Percentiles rank a stretch among this genome's conserved stretches.
Conservation (phyloP, 441 rosid species). For the Flueggea neowawraea region DNA sequence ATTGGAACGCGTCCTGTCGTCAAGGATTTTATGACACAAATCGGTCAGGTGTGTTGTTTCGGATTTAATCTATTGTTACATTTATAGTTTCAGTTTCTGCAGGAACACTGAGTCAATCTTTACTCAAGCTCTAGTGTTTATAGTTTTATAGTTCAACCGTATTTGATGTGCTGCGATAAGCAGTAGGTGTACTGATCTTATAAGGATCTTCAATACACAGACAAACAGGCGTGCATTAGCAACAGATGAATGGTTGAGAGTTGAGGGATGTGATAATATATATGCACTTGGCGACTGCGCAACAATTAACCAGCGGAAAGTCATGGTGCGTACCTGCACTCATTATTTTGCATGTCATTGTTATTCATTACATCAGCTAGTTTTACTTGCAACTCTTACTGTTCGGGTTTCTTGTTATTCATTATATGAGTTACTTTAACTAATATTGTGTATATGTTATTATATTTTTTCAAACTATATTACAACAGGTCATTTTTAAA, state of each 20-base stretch:
- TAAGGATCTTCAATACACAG: conserved; percentile 25
- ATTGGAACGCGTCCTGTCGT: conserved; percentile 85
- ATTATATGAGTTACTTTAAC: too few relatives aligned
- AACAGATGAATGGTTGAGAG: conserved; percentile 97
- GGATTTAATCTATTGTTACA: conserved; percentile 2
- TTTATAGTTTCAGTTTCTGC: background rate
- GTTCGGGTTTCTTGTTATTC: too few relatives aligned
- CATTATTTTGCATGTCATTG: background rate
- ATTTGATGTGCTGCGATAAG: background rate
- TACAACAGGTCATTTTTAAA: too few relatives aligned
- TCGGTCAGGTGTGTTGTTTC: conserved; percentile 73
- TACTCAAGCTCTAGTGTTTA: background rate
- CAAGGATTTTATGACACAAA: conserved; percentile 86
- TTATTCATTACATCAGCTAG: background rate
- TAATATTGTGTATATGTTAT: too few relatives aligned
- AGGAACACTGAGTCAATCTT: background rate
- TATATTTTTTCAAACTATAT: too few relatives aligned
- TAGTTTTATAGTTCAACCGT: too few relatives aligned
- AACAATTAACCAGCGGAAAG: conserved; percentile 93
- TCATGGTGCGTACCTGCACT: conserved; percentile 70
- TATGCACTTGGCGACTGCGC: conserved; percentile 99
- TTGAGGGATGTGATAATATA: conserved; percentile 62
- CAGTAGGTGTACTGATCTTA: background rate
- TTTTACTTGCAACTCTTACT: too few relatives aligned
- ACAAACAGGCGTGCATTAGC: conserved; percentile 88